Base-by-base conservation (phyloP, 208 protist genomes). In the Borovskyia barvae region DNA sequence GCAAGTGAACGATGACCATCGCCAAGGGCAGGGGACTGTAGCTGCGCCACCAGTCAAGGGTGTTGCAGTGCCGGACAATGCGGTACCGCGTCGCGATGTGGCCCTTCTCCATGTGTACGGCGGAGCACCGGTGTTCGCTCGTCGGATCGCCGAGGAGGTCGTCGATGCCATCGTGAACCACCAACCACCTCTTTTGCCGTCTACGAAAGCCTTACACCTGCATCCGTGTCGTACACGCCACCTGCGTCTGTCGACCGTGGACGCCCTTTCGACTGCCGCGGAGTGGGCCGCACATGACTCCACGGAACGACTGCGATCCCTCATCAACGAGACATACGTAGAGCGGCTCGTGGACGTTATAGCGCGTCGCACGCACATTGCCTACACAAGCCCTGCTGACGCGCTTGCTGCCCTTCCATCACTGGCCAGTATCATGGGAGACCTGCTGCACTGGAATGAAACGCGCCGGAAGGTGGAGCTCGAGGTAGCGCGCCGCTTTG, bases 341-440 rank as follows among this genome's bases (percentile, higher is more conserved):
- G 77, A 80, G 62, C 75, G 75, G n/a, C 37, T 95, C 24, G 57
- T 72, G 1, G 89, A 95, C 50, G 62, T 95, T 2, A 12, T 95
- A 2, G 72, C 82, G 17, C 74, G 89, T 2, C 80, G 89, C 28
- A 80, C 76, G 15, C 79, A 78, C 39, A 59, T 84, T 8, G 83
- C 64, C 22, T 93, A 82, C 75, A 92, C 76, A 12, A 93, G 85
- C 35, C 89, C 89, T 1, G 76, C 56, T 3, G 67, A 93, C 50
- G 85, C 89, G 0, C 24, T 83, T 14, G 19, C 33, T 1, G 82
- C 81, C 7, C 43, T 89, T 45, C 77, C 80, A 1, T 47, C 55
- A 0, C 53, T 90, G 26, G 71, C 80, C 28, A 26, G 30, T 17
- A 35, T 90, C 9, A 69, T 94, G 72, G 35, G 45, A n/a, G 30